Percentiles rank a stretch among this genome's conserved stretches.
These are phyloP conservation scores for Panicum miliaceum DNA, from an alignment of 176 grass and related monocot species.

Conservation along the genomic window DNA sequence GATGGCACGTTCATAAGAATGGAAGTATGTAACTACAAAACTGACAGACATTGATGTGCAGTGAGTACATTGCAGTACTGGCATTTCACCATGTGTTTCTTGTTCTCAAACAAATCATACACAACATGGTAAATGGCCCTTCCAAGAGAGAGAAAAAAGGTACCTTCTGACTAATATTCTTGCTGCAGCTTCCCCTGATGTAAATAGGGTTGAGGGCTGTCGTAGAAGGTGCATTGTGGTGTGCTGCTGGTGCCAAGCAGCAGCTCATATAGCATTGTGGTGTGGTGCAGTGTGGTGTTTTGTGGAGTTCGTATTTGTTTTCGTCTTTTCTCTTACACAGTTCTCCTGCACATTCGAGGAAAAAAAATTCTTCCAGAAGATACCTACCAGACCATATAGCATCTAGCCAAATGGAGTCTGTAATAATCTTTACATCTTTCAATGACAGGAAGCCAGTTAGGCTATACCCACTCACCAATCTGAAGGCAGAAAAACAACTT, in stretches of 20 bases:
- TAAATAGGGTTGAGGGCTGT: too few species aligned
- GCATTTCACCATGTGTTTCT: neutral
- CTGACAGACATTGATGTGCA: neutral
- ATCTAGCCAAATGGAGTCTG: constrained; percentile 1
- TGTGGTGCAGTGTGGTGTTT: too few species aligned
- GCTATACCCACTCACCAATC: constrained; percentile 8
- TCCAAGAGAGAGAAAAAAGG: neutral
- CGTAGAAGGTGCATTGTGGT: too few species aligned
- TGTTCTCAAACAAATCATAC: constrained; percentile 6
- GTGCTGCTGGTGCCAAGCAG: too few species aligned
- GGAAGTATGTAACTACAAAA: neutral
- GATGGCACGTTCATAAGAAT: neutral
- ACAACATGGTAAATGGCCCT: neutral
- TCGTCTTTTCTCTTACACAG: too few species aligned
- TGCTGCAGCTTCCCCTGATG: too few species aligned
- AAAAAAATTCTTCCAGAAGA: neutral
- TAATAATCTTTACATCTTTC: constrained; percentile 9
- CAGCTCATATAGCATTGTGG: too few species aligned
- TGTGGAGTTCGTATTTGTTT: too few species aligned
- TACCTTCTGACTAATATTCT: neutral
- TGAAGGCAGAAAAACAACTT: constrained; percentile 24
- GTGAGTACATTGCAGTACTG: neutral
- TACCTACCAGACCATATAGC: constrained; percentile 14
- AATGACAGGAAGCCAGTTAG: constrained; percentile 26
- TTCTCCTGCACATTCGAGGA: too few species aligned